Evolutionary conservation across 2,329 filamentous ascomycete species (phyloP), one percentile per base, ranked within the genome.

Genomic region (Nigrograna mackinnonii): DNA sequence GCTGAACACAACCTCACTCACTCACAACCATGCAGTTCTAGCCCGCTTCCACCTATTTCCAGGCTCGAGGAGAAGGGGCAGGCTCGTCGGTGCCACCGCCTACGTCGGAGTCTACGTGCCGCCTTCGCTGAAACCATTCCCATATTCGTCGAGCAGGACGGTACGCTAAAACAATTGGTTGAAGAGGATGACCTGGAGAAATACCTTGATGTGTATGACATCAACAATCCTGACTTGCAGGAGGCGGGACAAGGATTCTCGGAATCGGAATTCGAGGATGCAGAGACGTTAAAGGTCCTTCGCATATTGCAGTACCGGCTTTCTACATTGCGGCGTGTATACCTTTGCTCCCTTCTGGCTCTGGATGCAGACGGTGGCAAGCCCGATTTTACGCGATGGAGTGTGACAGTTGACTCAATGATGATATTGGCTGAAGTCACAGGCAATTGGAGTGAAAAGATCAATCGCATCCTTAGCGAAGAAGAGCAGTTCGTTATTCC

Each of bases 31-130:
- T 30, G 41, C 58, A 95, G 89, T 71, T 95, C 89, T 75, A 86
- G 84, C 13, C 92, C 91, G 18, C 72, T 97, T 24, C 92, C 94
- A 5, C 94, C 94, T n/a, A 87, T 96, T 46, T 95, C 88, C 53
- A 84, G 92, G 34, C 77, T 99, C 22, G 94, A 99, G 65, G 90
- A 95, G 54, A 84, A 84, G 46, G 83, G 83, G 32, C 88, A 95
- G 64, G 81, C 78, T 6, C 81, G 90, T 55, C 85, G 90, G 60
- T 99, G 94, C 62, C 75, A 85, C 48, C 83, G 89, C 49, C 74
- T 99, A 26, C 87, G 94, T 47, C 85, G 85, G 49, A 82, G 82
- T n/a, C 76, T 97, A 5, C 84, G 83, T 39, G 79, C 79, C 35
- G 84, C 83, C 46, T 83, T 95, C 47, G 79, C 79, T 28, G 80